These are phyloP conservation scores for Arabidopsis arenosa DNA, from an alignment of 345 rosid genomes.

Conservation along the genomic window DNA sequence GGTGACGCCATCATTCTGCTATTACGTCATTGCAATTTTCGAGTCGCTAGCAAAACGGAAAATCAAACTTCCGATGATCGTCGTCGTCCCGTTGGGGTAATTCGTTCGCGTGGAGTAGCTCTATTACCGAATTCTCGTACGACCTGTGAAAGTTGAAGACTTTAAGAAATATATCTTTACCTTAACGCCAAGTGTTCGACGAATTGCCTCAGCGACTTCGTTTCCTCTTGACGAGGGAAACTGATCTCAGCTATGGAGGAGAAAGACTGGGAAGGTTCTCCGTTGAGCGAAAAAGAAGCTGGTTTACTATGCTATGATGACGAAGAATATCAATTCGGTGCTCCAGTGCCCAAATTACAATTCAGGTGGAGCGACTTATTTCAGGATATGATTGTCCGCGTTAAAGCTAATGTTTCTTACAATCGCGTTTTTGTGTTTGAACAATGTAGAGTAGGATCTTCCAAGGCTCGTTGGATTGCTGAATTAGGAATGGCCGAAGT, in stretches of 20 bases:
- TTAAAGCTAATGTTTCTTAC: background rate
- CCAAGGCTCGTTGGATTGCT: conserved; percentile 69
- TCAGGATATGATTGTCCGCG: background rate
- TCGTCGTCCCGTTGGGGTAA: too few relatives aligned
- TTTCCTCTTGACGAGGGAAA: background rate
- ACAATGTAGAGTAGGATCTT: conserved; percentile 41
- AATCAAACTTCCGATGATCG: too few relatives aligned
- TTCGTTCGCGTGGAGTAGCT: too few relatives aligned
- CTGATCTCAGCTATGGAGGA: conserved; percentile 19
- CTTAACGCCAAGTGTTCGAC: conserved; percentile 1
- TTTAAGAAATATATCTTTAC: background rate
- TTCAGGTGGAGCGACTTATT: conserved; percentile 40
- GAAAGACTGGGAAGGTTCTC: conserved; percentile 29
- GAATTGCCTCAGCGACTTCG: background rate
- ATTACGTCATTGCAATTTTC: background rate
- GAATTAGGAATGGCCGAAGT: conserved; percentile 69
- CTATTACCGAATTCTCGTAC: too few relatives aligned
- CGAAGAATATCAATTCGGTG: conserved; percentile 29
- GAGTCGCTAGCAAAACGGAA: background rate
- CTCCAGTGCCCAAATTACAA: conserved; percentile 31
- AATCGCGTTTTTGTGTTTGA: background rate
- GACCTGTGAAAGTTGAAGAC: background rate
- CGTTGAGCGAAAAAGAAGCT: conserved; percentile 32
- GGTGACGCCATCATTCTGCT: background rate
- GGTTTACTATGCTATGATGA: conserved; percentile 26